Evolutionary conservation across 2,329 filamentous ascomycete species (phyloP), one percentile per base, ranked within the genome.

Genomic region (Pseudopithomyces chartarum): DNA sequence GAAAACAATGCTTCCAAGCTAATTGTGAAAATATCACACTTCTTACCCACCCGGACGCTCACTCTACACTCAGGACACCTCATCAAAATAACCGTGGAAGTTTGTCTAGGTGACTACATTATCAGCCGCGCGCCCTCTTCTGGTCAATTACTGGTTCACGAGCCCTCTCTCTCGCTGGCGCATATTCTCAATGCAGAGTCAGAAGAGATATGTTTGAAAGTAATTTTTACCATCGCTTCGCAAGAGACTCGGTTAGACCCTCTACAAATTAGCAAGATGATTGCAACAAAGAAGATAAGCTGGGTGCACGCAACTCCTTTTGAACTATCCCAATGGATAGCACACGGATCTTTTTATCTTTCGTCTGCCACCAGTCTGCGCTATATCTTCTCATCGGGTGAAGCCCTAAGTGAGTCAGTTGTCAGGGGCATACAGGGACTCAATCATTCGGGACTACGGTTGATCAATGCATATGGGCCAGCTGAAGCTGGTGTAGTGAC

Each of bases 251-350:
- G 77, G 3, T 68, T 66, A 20, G 76, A 80, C 53, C 66, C 78
- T 0, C n/a, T 60, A 1, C 65, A 63, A 3, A 63, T 82, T 8
- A 61, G 71, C 1, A 57, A 72, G 1, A 54, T 80, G 23, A 78
- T 82, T 8, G 49, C 36, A 0, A 22, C 65, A 2, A 59, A 78
- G 10, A 51, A 61, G 2, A 67, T 82, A 36, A 80, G 73, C 0
- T 68, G 69, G 39, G 81, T 78, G 1, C 62, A 61, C 4, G 71
- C 71, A 1, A 78, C 75, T 2, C 78, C 80, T 0, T 76, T 80
- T 0, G 78, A 82, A 57, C 78, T 77, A 51, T 36, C 51, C 1
- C 57, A 61, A 54, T 68, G 65, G 61, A 17, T 74, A 17, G 39
- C 55, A 2, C 66, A 54, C 42, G 67, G 61, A 11, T 12, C 42